Percentiles rank a stretch among this genome's conserved stretches.
These are phyloP conservation scores for Anisodus acutangulus DNA, from an alignment of 257 asterid species.

Conservation along the genomic window DNA sequence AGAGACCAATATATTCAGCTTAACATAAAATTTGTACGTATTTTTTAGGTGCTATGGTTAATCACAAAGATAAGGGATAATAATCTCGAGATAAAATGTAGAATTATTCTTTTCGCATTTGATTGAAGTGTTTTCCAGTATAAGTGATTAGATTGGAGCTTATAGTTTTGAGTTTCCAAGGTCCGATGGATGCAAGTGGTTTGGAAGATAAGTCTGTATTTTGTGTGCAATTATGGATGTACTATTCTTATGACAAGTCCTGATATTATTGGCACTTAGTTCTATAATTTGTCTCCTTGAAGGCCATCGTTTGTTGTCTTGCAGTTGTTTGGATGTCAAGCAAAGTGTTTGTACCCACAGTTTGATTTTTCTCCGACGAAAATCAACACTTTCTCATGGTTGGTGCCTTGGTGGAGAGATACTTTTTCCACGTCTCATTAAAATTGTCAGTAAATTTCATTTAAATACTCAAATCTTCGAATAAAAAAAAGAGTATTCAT, in stretches of 20 bases:
- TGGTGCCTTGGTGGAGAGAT: not conserved
- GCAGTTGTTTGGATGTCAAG: conserved; percentile 10
- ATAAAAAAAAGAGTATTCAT: no score
- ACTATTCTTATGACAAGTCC: not conserved
- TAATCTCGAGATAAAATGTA: no score
- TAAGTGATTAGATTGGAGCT: not conserved
- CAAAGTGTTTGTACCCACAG: not conserved
- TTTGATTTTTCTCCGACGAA: not conserved
- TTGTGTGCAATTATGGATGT: not conserved
- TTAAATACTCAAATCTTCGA: not conserved
- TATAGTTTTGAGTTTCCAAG: not conserved
- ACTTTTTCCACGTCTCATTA: not conserved
- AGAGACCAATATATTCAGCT: not conserved
- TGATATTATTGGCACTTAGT: not conserved
- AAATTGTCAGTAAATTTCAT: not conserved
- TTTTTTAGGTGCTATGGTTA: no score
- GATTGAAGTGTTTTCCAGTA: no score
- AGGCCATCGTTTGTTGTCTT: not conserved
- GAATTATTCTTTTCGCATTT: no score
- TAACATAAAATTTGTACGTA: not conserved
- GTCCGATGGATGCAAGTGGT: not conserved
- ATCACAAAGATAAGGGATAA: not conserved
- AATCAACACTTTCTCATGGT: not conserved
- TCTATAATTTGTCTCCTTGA: not conserved
- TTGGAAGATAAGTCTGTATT: not conserved